Evolutionary conservation across 2,329 filamentous ascomycete genomes (phyloP).

Genomic region (Geosmithia putterillii): DNA sequence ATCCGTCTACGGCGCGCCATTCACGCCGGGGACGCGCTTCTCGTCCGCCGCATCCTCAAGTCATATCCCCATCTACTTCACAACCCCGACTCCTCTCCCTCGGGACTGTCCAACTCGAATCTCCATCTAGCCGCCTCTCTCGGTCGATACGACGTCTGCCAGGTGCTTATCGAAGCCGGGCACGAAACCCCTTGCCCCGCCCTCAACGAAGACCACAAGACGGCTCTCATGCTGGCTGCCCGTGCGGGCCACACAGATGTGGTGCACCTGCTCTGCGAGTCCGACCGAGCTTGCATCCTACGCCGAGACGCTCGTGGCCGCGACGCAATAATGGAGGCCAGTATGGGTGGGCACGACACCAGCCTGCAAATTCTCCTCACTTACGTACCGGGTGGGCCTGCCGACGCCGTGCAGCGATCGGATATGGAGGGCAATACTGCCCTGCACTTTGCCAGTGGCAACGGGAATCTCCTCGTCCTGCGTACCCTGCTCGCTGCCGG

Average conservation of each 20-base stretch:
- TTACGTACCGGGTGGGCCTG: conserved; percentile 41
- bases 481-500: conserved; percentile 68
- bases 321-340: conserved; percentile 60
- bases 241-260: conserved; percentile 57
- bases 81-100: conserved; percentile 63
- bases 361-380: conserved; percentile 53
- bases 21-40: conserved; percentile 55
- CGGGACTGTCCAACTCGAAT: conserved; percentile 66
- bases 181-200: conserved; percentile 65
- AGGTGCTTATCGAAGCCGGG: conserved; percentile 57
- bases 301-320: conserved; percentile 55
- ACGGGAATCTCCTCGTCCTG: conserved; percentile 66
- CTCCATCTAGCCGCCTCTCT: conserved; percentile 69
- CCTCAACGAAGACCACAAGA: conserved; percentile 69
- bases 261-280: conserved; percentile 56
- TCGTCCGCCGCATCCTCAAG: conserved; percentile 65
- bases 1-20: conserved; percentile 75
- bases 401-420: conserved; percentile 38
- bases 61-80: conserved; percentile 59
- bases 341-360: conserved; percentile 48
- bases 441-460: conserved; percentile 73
- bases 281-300: conserved; percentile 41
- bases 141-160: conserved; percentile 57
- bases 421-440: conserved; percentile 76
- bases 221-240: conserved; percentile 70